Percentiles rank a stretch among this genome's conserved stretches.
Evolutionary conservation across 1,139 yeast species (phyloP).

Genomic region (Taphrina communis): DNA sequence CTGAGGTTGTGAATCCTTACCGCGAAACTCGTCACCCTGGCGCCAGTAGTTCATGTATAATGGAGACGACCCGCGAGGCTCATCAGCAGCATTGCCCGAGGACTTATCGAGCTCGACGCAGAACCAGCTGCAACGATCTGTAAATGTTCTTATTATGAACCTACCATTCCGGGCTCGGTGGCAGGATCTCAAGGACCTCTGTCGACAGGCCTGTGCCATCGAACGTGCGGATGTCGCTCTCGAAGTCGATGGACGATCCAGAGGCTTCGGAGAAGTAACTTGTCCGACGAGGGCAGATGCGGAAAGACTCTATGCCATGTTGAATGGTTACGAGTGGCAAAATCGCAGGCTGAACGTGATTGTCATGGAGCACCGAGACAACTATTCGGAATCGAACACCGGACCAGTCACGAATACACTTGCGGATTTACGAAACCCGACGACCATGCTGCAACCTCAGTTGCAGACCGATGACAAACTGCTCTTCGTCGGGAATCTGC

Average conservation of each 20-base stretch:
- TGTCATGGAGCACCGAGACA: slow-evolving; percentile 18
- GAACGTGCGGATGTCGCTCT: slow-evolving; percentile 39
- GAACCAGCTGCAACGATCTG: neutral
- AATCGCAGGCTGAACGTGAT: slow-evolving; percentile 44
- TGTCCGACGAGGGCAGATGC: slow-evolving; percentile 22
- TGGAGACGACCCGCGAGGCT: slow-evolving; percentile 7
- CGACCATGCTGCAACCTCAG: slow-evolving; percentile 3
- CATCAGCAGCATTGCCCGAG: neutral
- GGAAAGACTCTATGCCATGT: slow-evolving; percentile 21
- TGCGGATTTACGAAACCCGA: neutral
- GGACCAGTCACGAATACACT: neutral
- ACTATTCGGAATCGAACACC: neutral
- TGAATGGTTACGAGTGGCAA: slow-evolving; percentile 46
- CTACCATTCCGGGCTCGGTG: slow-evolving; percentile 78
- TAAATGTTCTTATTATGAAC: slow-evolving; percentile 53
- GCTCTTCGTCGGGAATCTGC: slow-evolving; percentile 34
- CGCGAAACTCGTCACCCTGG: neutral
- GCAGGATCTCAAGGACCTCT: slow-evolving; percentile 84
- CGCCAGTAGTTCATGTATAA: neutral
- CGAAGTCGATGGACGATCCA: slow-evolving; percentile 36
- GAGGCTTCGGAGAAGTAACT: slow-evolving; percentile 36
- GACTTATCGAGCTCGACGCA: neutral
- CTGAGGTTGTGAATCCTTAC: too few species aligned
- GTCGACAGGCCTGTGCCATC: slow-evolving; percentile 54
- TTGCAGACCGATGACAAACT: slow-evolving; percentile 24